phyloP scores from a whole-genome alignment of 768 basidiomycete genomes.

The Hericium coralloides region DNA sequence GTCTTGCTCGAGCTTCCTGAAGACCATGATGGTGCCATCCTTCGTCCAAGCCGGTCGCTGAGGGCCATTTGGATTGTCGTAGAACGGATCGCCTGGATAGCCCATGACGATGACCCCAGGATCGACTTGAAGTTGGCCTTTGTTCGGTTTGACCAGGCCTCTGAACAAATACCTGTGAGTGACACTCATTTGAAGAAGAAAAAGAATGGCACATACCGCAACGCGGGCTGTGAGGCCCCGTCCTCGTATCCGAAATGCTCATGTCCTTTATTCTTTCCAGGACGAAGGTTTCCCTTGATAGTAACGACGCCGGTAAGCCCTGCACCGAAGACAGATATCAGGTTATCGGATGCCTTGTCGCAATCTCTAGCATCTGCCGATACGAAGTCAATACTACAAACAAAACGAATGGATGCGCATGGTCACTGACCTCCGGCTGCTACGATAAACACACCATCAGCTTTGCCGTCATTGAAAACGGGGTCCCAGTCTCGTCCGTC shows the following conservation, averaged over 20 bases:
- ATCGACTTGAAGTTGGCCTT: neutral
- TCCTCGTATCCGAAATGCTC: conserved; percentile 51
- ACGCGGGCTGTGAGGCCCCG: conserved; percentile 42
- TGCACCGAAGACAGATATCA: conserved; percentile 4
- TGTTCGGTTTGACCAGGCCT: neutral
- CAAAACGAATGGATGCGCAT: neutral
- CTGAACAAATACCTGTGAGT: neutral
- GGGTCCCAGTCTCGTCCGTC: neutral
- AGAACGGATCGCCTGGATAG: neutral
- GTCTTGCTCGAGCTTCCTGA: neutral
- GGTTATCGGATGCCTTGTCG: neutral
- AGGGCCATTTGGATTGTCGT: conserved; percentile 1
- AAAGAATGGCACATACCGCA: conserved; percentile 24
- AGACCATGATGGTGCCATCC: neutral
- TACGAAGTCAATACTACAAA: neutral
- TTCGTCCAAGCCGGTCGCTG: neutral
- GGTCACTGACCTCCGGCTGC: neutral
- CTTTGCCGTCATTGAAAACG: neutral
- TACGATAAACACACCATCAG: neutral
- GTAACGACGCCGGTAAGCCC: conserved; percentile 1
- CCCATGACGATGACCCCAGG: neutral
- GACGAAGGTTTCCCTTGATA: conserved; percentile 25
- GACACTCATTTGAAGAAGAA: conserved; percentile 13
- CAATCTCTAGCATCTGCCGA: neutral
- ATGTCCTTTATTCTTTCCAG: conserved; percentile 26